These are phyloP conservation scores for Pseudopediastrum boryanum DNA, from an alignment of 139 green algal species.

Conservation along the genomic window DNA sequence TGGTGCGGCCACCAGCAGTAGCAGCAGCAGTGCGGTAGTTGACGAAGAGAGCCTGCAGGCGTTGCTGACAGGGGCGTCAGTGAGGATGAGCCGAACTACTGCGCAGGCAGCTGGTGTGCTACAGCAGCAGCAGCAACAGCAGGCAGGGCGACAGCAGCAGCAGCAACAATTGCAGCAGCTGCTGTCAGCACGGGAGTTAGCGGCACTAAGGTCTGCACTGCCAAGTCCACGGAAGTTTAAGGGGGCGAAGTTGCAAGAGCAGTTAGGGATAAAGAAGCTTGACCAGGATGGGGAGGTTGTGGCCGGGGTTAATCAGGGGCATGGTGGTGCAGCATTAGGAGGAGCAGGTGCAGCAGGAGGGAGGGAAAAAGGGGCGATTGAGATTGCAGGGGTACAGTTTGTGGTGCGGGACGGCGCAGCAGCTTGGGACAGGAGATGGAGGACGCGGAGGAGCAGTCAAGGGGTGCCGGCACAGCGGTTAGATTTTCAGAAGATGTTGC, in stretches of 20 bases:
- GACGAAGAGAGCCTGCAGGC: no score
- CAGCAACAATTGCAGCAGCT: background rate
- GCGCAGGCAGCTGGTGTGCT: no score
- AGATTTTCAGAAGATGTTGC: slow-evolving; percentile 23
- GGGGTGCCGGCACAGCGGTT: slow-evolving; percentile 24
- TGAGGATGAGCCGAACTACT: no score
- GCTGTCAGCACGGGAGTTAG: slow-evolving; percentile 13
- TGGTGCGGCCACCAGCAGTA: no score
- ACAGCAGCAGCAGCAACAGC: no score
- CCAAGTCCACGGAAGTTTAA: slow-evolving; percentile 28
- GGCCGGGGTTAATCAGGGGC: background rate
- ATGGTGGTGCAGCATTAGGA: background rate
- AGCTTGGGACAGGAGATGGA: slow-evolving; percentile 4
- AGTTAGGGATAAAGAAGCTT: slow-evolving; percentile 18
- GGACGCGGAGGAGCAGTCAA: background rate
- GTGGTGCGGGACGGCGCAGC: slow-evolving; percentile 12
- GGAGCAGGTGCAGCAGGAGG: background rate
- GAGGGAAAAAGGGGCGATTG: background rate
- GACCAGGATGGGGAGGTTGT: background rate
- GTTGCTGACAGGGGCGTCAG: no score
- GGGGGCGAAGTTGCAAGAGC: slow-evolving; percentile 2
- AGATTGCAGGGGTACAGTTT: slow-evolving; percentile 27
- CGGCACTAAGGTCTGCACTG: slow-evolving; percentile 1
- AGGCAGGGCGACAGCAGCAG: background rate
- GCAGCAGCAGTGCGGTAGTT: background rate